These are phyloP conservation scores for Podila verticillata DNA, from an alignment of 192 early-diverging fungal species.

Conservation along the genomic window DNA sequence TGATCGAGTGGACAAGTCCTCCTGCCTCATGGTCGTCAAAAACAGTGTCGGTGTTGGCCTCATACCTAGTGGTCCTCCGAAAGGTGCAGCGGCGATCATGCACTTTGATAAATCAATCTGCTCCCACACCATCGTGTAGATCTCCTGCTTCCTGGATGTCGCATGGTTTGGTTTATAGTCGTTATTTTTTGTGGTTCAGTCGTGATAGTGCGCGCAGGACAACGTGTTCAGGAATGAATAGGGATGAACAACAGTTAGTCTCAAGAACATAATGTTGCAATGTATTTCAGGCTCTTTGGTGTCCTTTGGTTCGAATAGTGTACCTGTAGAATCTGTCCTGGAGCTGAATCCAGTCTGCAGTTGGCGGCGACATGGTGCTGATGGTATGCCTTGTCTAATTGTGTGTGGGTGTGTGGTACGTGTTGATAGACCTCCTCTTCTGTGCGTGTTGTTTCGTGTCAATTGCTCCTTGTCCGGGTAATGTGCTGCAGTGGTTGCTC, in stretches of 20 bases:
- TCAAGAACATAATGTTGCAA: neutral
- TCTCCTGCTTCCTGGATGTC: slow-evolving; percentile 70
- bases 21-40: neutral
- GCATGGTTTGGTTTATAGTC: too few relatives aligned
- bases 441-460: too few relatives aligned
- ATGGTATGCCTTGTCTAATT: neutral
- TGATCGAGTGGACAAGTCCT: neutral
- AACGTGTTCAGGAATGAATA: neutral
- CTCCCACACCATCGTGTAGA: slow-evolving; percentile 91
- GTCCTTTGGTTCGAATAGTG: neutral
- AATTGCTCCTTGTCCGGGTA: too few relatives aligned
- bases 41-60: neutral
- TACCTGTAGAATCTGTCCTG: slow-evolving; percentile 72
- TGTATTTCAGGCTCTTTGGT: too few relatives aligned
- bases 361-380: slow-evolving; percentile 63
- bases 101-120: slow-evolving; percentile 87
- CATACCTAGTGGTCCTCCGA: slow-evolving; percentile 93
- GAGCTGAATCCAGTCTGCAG: slow-evolving; percentile 66
- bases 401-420: neutral
- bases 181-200: neutral
- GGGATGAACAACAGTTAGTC: neutral
- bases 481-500: too few relatives aligned
- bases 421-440: neutral
- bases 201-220: neutral
- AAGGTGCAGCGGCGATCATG: slow-evolving; percentile 85